Base-by-base conservation (phyloP, 164 flowering plant genomes). In the Warburgia ugandensis region DNA sequence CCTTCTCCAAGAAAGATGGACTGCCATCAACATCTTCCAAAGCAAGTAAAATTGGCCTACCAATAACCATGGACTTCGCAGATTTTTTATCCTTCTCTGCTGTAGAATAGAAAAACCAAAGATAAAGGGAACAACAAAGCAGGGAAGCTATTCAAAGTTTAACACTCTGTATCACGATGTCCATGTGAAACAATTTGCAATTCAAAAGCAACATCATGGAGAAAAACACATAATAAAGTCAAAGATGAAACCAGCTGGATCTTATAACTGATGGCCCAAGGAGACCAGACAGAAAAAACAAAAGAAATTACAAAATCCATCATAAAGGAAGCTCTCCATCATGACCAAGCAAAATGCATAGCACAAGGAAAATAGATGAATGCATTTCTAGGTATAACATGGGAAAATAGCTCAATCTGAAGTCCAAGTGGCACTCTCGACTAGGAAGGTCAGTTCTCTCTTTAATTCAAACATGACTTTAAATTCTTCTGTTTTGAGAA, bases 1-100 rank as follows among this genome's bases (percentile, higher is more conserved):
- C 94, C 62, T 87, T 87, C 55, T 87, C 96, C 77, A 87, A 56
- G 64, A 87, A 84, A 27, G 96, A 80, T 54, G 96, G 96, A 55
- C 75, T 21, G 46, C 96, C 96, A 72, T 87, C 96, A 61, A 75
- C 68, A 52, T 87, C 94, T 70, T 87, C 94, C 63, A 87, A 59
- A 54, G 91, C 96, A 66, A 82, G 88, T 55, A 87, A 70, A 62
- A 87, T 65, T 29, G 96, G 94, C 64, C 83, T 67, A 29, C 96
- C 91, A 58, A 79, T 47, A 43, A 87, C 80, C 45, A 65, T 32
- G 38, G 80, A 71, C 65, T 76, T 80, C 38, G 23, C 48, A 29
- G 79, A 73, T 58, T 27, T 64, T 46, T 52, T 75, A 46, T 77
- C 77, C 60, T 51, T 65, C 52, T 56, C 94, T 84, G 53, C 29